These are phyloP conservation scores for Lipomyces anomalus DNA, from an alignment of 805 yeast genomes.

Conservation along the genomic window DNA sequence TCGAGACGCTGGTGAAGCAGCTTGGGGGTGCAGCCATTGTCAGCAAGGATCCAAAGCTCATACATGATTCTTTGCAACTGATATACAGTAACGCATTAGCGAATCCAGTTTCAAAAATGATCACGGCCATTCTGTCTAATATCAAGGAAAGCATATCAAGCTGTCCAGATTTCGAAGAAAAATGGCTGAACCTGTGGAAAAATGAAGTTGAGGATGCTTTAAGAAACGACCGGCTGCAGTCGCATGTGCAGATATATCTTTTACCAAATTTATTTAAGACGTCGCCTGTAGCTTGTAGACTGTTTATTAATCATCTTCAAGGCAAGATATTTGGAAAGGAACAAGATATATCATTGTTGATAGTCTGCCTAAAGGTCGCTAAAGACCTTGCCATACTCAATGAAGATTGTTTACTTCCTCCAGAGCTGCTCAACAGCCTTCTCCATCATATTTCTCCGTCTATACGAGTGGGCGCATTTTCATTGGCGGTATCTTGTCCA, in stretches of 20 bases:
- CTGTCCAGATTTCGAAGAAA: conserved; percentile 14
- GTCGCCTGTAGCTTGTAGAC: conserved; percentile 41
- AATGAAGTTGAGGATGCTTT: conserved; percentile 37
- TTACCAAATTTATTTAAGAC: conserved; percentile 57
- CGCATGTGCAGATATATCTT: conserved; percentile 53
- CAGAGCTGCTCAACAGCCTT: conserved; percentile 34
- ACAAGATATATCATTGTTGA: conserved; percentile 37
- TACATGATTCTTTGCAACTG: conserved; percentile 42
- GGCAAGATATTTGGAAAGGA: conserved; percentile 19
- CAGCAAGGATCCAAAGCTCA: conserved; percentile 42
- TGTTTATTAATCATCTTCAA: conserved; percentile 36
- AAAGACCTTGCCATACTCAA: conserved; percentile 50
- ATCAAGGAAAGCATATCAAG: conserved; percentile 3
- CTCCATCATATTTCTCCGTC: conserved; percentile 43
- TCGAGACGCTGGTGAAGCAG: conserved; percentile 52
- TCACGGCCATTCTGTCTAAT: conserved; percentile 15
- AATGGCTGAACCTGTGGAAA: conserved; percentile 57
- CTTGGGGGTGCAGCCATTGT: conserved; percentile 42
- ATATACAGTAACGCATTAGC: conserved; percentile 60
- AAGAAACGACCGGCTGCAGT: conserved; percentile 32
- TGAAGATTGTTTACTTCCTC: conserved; percentile 41
- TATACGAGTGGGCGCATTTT: conserved; percentile 50
- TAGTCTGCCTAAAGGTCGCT: conserved; percentile 58
- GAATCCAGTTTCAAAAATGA: conserved; percentile 40
- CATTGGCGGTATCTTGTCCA: conserved; percentile 55